Evolutionary conservation across 129 eudicot genomes (phyloP).

Genomic region (Kitagawia praeruptora): DNA sequence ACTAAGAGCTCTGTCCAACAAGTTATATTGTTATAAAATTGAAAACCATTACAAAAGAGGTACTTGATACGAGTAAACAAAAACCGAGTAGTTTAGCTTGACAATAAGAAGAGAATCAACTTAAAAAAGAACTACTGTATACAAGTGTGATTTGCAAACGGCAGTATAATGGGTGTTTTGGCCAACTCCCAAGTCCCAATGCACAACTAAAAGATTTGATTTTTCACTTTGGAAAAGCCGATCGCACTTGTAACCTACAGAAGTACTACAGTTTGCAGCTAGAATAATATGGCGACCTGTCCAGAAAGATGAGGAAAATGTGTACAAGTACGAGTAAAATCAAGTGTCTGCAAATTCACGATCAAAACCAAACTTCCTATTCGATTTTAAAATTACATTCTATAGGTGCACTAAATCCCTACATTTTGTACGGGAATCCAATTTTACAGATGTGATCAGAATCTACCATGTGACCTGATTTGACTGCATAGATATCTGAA

Average conservation of each 20-base stretch:
- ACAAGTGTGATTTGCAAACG: neutral
- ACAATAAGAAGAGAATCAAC: neutral
- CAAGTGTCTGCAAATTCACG: neutral
- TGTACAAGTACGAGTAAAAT: neutral
- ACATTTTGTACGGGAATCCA: neutral
- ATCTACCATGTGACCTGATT: slow-evolving; percentile 1
- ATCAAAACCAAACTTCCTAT: neutral
- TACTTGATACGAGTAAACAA: too few species aligned
- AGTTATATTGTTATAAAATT: neutral
- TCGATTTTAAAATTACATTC: neutral
- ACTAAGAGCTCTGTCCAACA: neutral
- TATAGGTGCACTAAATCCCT: neutral
- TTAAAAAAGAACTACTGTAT: neutral
- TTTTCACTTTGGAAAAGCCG: neutral
- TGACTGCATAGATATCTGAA: neutral
- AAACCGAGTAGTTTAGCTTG: neutral
- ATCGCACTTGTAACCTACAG: neutral
- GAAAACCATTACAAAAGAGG: neutral
- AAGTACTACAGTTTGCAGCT: neutral
- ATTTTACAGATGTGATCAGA: neutral
- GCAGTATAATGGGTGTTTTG: neutral
- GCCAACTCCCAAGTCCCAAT: neutral
- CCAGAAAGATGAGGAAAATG: neutral
- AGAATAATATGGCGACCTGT: neutral
- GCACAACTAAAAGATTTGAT: neutral